A percentile compares a stretch with the other conserved stretches of the same genome.
phyloP scores from a whole-genome alignment of 495 filamentous ascomycete genomes.

The Daldinia bambusicola region DNA sequence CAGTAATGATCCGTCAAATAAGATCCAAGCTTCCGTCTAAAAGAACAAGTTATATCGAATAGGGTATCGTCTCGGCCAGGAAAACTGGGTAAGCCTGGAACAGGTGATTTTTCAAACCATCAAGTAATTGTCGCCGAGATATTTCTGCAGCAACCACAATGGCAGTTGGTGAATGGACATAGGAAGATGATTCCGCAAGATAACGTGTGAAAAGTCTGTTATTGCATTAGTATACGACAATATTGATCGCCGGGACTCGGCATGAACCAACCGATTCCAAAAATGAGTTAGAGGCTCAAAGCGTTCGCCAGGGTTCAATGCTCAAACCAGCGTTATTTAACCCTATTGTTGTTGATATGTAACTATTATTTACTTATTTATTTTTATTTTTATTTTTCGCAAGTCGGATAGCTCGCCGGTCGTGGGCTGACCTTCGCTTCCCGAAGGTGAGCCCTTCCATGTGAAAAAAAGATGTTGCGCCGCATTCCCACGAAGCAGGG shows the following conservation, averaged over 20 bases:
- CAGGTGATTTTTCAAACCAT: slow-evolving; percentile 20
- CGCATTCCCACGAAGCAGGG: slow-evolving; percentile 28
- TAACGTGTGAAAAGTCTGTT: slow-evolving; percentile 23
- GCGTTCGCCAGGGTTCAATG: slow-evolving; percentile 19
- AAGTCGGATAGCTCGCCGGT: slow-evolving; percentile 34
- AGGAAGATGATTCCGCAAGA: slow-evolving; percentile 28
- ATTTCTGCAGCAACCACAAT: slow-evolving; percentile 32
- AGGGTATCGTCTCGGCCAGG: slow-evolving; percentile 18
- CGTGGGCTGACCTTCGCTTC: slow-evolving; percentile 16
- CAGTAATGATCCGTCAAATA: slow-evolving; percentile 11
- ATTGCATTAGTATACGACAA: slow-evolving; percentile 25
- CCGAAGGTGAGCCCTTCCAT: slow-evolving; percentile 17
- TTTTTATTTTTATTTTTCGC: slow-evolving; percentile 10
- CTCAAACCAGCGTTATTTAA: slow-evolving; percentile 1
- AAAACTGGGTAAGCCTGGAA: slow-evolving; percentile 23
- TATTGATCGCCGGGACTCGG: slow-evolving; percentile 31
- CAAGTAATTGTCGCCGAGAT: slow-evolving; percentile 37
- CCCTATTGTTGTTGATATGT: slow-evolving; percentile 4
- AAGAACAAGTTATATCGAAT: slow-evolving; percentile 32
- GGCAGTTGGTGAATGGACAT: slow-evolving; percentile 32
- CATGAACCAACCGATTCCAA: slow-evolving; percentile 25
- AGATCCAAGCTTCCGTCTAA: slow-evolving; percentile 16
- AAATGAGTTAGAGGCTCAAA: slow-evolving; percentile 13
- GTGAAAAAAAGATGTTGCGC: slow-evolving; percentile 27
- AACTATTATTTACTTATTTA: not conserved